Conservation (phyloP, 441 rosid genomes). For the Arabidopsis lyrata region DNA sequence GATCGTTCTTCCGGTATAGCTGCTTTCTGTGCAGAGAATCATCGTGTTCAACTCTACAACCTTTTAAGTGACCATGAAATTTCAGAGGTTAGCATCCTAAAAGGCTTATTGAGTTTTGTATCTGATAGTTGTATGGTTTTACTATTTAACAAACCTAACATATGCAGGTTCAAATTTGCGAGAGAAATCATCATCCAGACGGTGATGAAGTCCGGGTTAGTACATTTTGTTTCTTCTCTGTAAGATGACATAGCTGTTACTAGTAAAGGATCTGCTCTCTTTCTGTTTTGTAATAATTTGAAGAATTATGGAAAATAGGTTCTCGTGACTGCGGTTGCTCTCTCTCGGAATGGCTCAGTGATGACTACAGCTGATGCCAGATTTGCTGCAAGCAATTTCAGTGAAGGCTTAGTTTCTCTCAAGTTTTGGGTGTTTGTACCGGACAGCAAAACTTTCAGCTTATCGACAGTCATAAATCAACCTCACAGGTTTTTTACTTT, state of each 20-base stretch:
- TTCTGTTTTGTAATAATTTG: slow-evolving; percentile 34
- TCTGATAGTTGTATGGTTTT: slow-evolving; percentile 31
- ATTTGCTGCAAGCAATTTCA: slow-evolving; percentile 63
- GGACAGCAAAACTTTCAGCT: slow-evolving; percentile 58
- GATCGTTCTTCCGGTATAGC: slow-evolving; percentile 63
- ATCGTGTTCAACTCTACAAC: slow-evolving; percentile 77
- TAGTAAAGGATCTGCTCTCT: slow-evolving; percentile 9
- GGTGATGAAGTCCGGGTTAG: slow-evolving; percentile 70
- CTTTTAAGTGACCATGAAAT: slow-evolving; percentile 69
- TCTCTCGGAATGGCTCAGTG: slow-evolving; percentile 71
- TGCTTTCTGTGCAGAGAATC: slow-evolving; percentile 71
- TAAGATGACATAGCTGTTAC: slow-evolving; percentile 13
- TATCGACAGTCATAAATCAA: slow-evolving; percentile 80
- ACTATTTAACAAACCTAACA: slow-evolving; percentile 27
- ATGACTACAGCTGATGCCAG: slow-evolving; percentile 78
- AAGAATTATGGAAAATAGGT: slow-evolving; percentile 50
- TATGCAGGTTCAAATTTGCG: slow-evolving; percentile 81
- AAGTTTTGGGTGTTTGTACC: slow-evolving; percentile 75
- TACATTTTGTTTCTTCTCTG: slow-evolving; percentile 9
- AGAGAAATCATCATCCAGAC: slow-evolving; percentile 86
- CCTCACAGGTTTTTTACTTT: slow-evolving; percentile 69
- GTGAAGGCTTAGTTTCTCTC: slow-evolving; percentile 75
- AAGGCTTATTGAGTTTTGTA: neutral
- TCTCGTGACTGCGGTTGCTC: slow-evolving; percentile 62
- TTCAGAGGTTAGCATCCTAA: slow-evolving; percentile 63